phyloP scores from a whole-genome alignment of 1,284 basidiomycete species.

The Inonotus obliquus region DNA sequence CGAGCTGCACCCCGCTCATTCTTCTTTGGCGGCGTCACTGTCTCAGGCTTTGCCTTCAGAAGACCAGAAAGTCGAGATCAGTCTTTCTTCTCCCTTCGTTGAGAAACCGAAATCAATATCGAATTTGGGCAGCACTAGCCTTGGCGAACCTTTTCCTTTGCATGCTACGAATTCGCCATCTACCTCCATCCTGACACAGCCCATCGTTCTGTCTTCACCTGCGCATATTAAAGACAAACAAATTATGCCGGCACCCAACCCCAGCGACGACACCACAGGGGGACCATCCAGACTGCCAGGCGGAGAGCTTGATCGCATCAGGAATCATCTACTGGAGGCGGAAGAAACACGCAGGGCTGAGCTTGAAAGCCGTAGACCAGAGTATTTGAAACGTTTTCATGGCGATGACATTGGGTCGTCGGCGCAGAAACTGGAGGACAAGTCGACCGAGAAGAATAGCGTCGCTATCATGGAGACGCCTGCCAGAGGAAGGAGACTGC shows the following conservation, averaged over 20 bases:
- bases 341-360: slow-evolving; percentile 44
- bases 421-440: slow-evolving; percentile 27
- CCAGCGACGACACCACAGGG: slow-evolving; percentile 19
- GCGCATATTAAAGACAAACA: slow-evolving; percentile 4
- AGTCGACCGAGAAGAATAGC: slow-evolving; percentile 27
- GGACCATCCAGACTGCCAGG: slow-evolving; percentile 27
- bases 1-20: slow-evolving; percentile 16
- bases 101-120: slow-evolving; percentile 15
- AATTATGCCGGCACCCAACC: not conserved
- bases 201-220: slow-evolving; percentile 7
- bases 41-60: slow-evolving; percentile 17
- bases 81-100: slow-evolving; percentile 24
- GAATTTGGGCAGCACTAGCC: not conserved
- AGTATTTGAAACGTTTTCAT: slow-evolving; percentile 59
- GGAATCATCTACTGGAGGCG: slow-evolving; percentile 45
- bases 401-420: slow-evolving; percentile 36
- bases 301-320: slow-evolving; percentile 57
- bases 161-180: not conserved
- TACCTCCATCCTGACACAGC: not conserved
- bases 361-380: slow-evolving; percentile 57
- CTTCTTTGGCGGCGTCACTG: slow-evolving; percentile 19
- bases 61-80: slow-evolving; percentile 17
- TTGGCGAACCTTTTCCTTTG: not conserved
- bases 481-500: slow-evolving; percentile 60
- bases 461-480: slow-evolving; percentile 65